Evolutionary conservation across 2,329 filamentous ascomycete genomes (phyloP).

Genomic region (Colletotrichum sp.): DNA sequence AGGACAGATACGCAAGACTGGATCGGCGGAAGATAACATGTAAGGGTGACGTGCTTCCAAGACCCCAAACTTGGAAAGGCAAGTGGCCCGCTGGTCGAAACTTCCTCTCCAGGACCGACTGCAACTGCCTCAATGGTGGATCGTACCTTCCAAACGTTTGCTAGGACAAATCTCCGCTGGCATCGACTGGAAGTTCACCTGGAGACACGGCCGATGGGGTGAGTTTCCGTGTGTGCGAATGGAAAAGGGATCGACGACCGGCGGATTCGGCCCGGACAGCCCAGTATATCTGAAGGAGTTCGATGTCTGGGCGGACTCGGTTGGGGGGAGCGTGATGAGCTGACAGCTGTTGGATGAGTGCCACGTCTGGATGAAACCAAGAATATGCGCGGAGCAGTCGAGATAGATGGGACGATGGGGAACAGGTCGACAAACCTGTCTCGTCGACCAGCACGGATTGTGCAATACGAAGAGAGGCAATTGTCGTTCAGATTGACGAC

Average conservation of each 20-base stretch:
- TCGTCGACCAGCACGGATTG: neutral
- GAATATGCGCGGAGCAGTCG: neutral
- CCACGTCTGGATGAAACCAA: neutral
- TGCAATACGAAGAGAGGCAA: neutral
- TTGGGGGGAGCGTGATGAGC: neutral
- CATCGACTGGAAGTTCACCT: neutral
- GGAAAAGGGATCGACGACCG: neutral
- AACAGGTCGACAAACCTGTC: neutral
- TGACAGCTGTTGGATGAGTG: neutral
- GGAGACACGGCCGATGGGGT: neutral
- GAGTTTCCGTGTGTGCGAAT: neutral
- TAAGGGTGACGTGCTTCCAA: neutral
- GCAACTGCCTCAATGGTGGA: neutral
- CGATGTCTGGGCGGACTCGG: neutral
- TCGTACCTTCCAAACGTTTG: neutral
- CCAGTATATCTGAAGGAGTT: neutral
- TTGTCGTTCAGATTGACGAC: constrained; percentile 12
- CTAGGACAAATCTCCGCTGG: neutral
- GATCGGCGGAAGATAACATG: neutral
- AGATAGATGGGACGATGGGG: neutral
- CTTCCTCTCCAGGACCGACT: neutral
- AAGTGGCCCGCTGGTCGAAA: neutral
- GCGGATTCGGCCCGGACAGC: neutral
- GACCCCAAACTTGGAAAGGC: neutral
- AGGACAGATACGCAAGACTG: neutral